Conservation (phyloP, 129 eudicot species). For the Ambrosia artemisiifolia region DNA sequence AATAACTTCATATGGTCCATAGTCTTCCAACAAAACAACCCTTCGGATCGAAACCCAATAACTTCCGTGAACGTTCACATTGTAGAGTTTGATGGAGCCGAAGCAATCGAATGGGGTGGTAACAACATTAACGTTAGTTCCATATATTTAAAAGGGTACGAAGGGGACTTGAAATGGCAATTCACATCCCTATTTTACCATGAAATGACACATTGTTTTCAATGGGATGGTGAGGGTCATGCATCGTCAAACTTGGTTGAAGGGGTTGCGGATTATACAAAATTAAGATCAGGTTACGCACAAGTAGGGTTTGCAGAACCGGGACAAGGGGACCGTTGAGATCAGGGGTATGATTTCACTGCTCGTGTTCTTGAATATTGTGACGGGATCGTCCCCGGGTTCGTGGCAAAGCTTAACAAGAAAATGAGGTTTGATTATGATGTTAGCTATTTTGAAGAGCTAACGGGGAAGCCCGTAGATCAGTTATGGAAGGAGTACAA, state of each 20-base stretch:
- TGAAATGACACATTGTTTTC: conserved; percentile 42
- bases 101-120: not conserved
- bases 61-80: not conserved
- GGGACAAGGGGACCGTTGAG: too few relatives aligned
- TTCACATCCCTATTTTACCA: conserved; percentile 26
- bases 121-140: conserved; percentile 19
- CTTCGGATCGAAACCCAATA: not conserved
- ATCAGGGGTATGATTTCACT: too few relatives aligned
- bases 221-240: conserved; percentile 30
- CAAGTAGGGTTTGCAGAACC: too few relatives aligned
- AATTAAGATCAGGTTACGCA: too few relatives aligned
- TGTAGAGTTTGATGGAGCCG: conserved; percentile 1
- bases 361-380: too few relatives aligned
- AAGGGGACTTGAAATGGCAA: conserved; percentile 8
- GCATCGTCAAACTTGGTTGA: not conserved
- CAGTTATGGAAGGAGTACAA: too few relatives aligned
- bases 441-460: not conserved
- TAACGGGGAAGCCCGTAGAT: too few relatives aligned
- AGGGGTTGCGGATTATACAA: not conserved
- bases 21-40: conserved; percentile 16
- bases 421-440: conserved; percentile 1
- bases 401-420: conserved; percentile 18
- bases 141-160: not conserved
- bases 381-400: too few relatives aligned
- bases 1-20: conserved; percentile 9